Base-by-base conservation (phyloP, 2,329 filamentous ascomycete genomes). In the Macrophomina tecta region DNA sequence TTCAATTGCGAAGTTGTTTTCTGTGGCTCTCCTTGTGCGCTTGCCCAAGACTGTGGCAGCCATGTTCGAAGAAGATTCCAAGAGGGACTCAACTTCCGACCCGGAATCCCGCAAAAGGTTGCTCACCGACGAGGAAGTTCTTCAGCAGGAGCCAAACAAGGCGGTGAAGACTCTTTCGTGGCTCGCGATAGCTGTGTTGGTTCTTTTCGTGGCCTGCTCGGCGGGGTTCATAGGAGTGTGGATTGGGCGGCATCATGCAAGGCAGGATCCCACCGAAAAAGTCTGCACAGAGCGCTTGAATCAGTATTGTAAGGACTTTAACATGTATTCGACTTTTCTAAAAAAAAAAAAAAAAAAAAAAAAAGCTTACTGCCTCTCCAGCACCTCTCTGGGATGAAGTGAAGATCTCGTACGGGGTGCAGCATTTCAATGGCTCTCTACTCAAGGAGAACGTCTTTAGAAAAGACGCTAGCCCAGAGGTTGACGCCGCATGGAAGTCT, bases 351-450 rank as follows among this genome's bases (percentile, higher is more conserved):
- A 38, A 23, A 23, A 38, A 23, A 23, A 38, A 23, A 23, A 38
- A 23, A 23, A 23, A 5, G 12, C 36, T 71, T n/a, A 70, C 40
- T 5, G 7, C 66, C 6, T 11, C 11, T 30, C 12, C 42, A 76
- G 77, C 77, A 16, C 77, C 77, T 1, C 65, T 78, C 0, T 70
- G 76, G 30, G 76, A 78, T 30, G 79, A 83, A 8, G 73, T 84
- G 5, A 72, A 77, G 30, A 76, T 84, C 4, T 72, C 73, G 11
- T 85, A 82, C 72, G 73, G 77, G 11, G 72, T 72, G 0, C 73
- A 81, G 61, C 69, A 69, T 1, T 89, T 88, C 74, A 87, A 89
- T 68, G 87, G 86, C 0, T 84, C 83, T 0, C 85, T 89, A 23
- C 70, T 87, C 65, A 76, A 85, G 0, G 82, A 87, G 69, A 84